Conservation (phyloP, 2,329 filamentous ascomycete genomes). For the Colletotrichum higginsianum region DNA sequence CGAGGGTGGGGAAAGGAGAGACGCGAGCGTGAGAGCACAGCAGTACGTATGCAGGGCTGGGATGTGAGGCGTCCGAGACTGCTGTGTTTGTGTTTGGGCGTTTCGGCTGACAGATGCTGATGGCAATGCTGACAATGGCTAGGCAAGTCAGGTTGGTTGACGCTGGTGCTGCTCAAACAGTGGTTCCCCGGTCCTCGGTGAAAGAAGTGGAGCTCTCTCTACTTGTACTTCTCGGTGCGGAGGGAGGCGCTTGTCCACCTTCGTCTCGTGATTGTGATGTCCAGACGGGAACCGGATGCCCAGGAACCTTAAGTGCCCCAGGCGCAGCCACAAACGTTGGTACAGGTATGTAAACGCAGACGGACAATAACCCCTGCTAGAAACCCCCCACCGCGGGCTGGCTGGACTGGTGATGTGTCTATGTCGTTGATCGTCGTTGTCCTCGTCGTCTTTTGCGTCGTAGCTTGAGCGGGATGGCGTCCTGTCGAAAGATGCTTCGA, state of each 20-base stretch:
- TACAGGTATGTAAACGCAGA: not conserved
- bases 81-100: not conserved
- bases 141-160: not conserved
- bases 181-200: conserved; percentile 12
- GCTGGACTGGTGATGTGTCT: too few relatives aligned
- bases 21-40: not conserved
- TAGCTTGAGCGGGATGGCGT: conserved; percentile 11
- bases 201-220: conserved; percentile 16
- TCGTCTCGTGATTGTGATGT: conserved; percentile 19
- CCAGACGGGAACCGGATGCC: conserved; percentile 10
- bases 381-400: too few relatives aligned
- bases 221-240: not conserved
- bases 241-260: not conserved
- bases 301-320: conserved; percentile 21
- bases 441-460: conserved; percentile 8
- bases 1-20: too few relatives aligned
- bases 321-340: not conserved
- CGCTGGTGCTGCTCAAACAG: not conserved
- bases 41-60: not conserved
- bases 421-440: not conserved
- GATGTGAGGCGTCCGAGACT: not conserved
- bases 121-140: not conserved
- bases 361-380: too few relatives aligned
- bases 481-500: conserved; percentile 3
- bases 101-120: conserved; percentile 16